Evolutionary conservation across 2,329 filamentous ascomycete species (phyloP), one percentile per base, ranked within the genome.

Genomic region (Trichoderma lentiforme): DNA sequence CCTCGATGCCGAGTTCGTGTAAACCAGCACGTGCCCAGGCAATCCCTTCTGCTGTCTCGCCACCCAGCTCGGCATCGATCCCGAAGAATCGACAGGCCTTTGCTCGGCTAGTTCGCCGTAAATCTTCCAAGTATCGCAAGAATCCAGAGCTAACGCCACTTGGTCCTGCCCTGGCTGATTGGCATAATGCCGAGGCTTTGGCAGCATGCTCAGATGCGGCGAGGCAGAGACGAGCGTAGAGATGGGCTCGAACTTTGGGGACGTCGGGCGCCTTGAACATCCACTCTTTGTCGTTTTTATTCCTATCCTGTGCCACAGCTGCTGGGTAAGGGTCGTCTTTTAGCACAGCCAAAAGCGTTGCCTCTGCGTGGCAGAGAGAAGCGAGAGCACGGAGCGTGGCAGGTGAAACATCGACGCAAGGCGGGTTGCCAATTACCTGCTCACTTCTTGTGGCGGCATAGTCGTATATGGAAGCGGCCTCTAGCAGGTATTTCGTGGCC

Each of bases 261-360:
- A 98, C 93, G 65, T 94, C 90, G 0, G 95, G 94, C 0, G 94
- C 89, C 77, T 92, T 93, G 81, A 96, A 97, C 94, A 98, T 98
- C 95, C 95, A 99, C 75, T 98, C 95, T 73, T 89, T 94, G 80
- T 95, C 94, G 75, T 91, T 90, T 68, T 91, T 89, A 78, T 97
- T 97, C 62, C 95, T 88, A 71, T 91, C 89, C 77, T 97, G 93
- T 1, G 94, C 90, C 3, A 97, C 91, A 7, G 91, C 88, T 2
- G 92, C 90, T 1, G 95, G 92, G 78, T 98, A 98, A 0, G 95
- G 94, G 78, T 99, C 96, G 79, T 98, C 95, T 77, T 98, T 98
- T 64, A 97, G 81, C 1, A 98, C 94, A 0, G 94, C 94, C 1
- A 98, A 88, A 1, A 98, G 86, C 0, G 95, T 98, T 0, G 95